Evolutionary conservation across 225 moss, liverwort and hornwort species (phyloP).

Genomic region (Bryum argenteum): DNA sequence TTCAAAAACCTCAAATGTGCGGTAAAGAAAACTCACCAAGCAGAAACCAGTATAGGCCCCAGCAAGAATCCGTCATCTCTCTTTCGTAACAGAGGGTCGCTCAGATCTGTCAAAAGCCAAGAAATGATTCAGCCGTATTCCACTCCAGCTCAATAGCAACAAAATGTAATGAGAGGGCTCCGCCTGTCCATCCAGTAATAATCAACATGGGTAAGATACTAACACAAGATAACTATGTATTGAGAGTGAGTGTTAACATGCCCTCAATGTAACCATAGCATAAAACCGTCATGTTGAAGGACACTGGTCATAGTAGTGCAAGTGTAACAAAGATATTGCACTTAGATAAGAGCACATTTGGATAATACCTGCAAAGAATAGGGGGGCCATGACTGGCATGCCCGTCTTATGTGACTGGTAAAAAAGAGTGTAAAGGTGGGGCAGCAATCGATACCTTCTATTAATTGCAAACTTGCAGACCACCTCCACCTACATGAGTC

Average conservation of each 20-base stretch:
- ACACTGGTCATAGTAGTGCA: neutral
- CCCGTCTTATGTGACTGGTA: conserved; percentile 64
- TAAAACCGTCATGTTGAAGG: no score
- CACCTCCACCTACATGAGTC: conserved; percentile 65
- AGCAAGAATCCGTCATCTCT: conserved; percentile 73
- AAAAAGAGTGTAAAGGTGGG: conserved; percentile 89
- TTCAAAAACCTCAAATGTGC: neutral
- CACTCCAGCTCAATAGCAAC: neutral
- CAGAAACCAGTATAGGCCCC: conserved; percentile 71
- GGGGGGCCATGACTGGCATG: conserved; percentile 62
- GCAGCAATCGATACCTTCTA: conserved; percentile 73
- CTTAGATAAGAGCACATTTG: neutral
- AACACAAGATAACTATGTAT: no score
- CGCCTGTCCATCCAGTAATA: no score
- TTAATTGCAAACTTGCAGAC: conserved; percentile 63
- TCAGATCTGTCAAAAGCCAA: conserved; percentile 55
- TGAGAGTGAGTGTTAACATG: no score
- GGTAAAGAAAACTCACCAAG: conserved; percentile 45
- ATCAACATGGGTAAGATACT: no score
- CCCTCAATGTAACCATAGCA: no score
- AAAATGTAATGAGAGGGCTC: no score
- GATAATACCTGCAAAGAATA: conserved; percentile 78
- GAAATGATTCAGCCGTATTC: neutral
- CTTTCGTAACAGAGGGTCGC: conserved; percentile 60
- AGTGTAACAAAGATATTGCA: neutral